Conservation (phyloP, 2,329 filamentous ascomycete species). For the Sodiomyces alkalinus region DNA sequence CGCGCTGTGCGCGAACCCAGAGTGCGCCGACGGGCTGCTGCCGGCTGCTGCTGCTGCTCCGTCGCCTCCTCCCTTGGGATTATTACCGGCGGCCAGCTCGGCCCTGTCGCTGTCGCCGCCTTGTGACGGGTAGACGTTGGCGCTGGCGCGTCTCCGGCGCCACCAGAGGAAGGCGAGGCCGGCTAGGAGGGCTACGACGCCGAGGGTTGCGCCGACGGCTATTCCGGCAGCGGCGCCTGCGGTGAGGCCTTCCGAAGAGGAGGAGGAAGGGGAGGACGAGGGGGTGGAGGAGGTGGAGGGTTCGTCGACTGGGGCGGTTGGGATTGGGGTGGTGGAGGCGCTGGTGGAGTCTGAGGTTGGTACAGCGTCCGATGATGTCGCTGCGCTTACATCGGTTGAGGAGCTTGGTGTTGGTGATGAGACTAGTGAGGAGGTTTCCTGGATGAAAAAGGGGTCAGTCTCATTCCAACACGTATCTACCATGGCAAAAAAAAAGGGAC, state of each 20-base stretch:
- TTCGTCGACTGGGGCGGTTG: neutral
- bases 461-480: too few species aligned
- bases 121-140: neutral
- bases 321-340: conserved; percentile 3
- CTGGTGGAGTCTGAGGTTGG: conserved; percentile 5
- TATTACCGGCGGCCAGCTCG: neutral
- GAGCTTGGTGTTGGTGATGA: too few species aligned
- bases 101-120: conserved; percentile 1
- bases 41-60: neutral
- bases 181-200: conserved; percentile 10
- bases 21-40: neutral
- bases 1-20: neutral
- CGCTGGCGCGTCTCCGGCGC: conserved; percentile 8
- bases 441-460: too few species aligned
- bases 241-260: conserved; percentile 9
- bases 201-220: conserved; percentile 14
- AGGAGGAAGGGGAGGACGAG: neutral
- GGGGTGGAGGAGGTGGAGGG: conserved; percentile 2
- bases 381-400: neutral
- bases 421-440: too few species aligned
- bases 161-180: conserved; percentile 13
- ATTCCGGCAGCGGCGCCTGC: conserved; percentile 15
- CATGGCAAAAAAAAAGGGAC: too few species aligned
- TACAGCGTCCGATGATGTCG: neutral
- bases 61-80: neutral